Conservation (phyloP, 441 rosid species). For the Jatropha podagrica region DNA sequence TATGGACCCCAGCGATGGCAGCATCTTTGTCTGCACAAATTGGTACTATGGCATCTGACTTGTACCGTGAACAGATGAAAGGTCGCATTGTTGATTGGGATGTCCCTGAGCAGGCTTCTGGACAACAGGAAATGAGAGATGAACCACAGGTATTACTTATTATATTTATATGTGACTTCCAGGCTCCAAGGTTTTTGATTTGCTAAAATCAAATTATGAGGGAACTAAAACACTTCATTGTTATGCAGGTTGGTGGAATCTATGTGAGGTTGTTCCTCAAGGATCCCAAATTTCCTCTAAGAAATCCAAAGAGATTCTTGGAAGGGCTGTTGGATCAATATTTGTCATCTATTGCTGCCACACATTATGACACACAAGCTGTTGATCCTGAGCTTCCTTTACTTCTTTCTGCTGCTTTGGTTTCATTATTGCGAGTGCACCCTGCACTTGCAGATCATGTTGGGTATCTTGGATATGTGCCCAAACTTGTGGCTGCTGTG, state of each 20-base stretch:
- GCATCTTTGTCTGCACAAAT: slow-evolving; percentile 97
- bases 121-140: slow-evolving; percentile 91
- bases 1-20: slow-evolving; percentile 99
- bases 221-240: slow-evolving; percentile 14
- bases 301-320: slow-evolving; percentile 97
- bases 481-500: slow-evolving; percentile 96
- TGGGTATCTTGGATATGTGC: slow-evolving; percentile 98
- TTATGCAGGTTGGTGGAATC: slow-evolving; percentile 93
- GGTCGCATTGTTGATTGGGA: slow-evolving; percentile 98
- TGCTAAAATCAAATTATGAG: slow-evolving; percentile 12
- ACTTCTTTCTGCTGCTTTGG: slow-evolving; percentile 98
- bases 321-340: slow-evolving; percentile 98
- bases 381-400: slow-evolving; percentile 93
- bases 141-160: slow-evolving; percentile 78
- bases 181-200: slow-evolving; percentile 9
- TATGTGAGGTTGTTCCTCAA: slow-evolving; percentile 91
- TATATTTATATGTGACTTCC: slow-evolving; percentile 5
- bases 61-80: slow-evolving; percentile 91
- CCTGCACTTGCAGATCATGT: slow-evolving; percentile 99
- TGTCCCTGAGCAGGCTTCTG: slow-evolving; percentile 95
- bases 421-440: slow-evolving; percentile 95
- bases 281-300: slow-evolving; percentile 97
- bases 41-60: slow-evolving; percentile 92
- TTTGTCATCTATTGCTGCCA: slow-evolving; percentile 91
- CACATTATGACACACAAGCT: slow-evolving; percentile 80